Percentiles rank a stretch among this genome's conserved stretches.
phyloP scores from a whole-genome alignment of 2,329 filamentous ascomycete species.

The Colletotrichum sp. region DNA sequence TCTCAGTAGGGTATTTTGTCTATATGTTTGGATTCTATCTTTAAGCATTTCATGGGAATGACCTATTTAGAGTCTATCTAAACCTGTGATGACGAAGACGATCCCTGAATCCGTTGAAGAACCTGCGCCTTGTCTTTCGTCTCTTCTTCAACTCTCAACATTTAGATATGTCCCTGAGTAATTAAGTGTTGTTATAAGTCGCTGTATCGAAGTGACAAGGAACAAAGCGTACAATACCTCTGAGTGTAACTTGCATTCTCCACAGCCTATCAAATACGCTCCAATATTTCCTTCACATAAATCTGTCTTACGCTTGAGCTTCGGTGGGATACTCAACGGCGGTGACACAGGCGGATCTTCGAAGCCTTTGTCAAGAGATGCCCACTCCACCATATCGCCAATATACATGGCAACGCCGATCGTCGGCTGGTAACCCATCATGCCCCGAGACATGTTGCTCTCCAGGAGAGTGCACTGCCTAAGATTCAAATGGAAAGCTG shows the following conservation, averaged over 20 bases:
- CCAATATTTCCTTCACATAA: neutral
- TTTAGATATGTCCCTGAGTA: neutral
- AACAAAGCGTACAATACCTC: neutral
- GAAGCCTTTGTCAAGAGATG: too few relatives aligned
- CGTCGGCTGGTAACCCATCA: too few relatives aligned
- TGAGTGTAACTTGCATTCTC: neutral
- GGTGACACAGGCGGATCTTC: too few relatives aligned
- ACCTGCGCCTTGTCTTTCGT: rapidly evolving
- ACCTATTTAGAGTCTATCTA: neutral
- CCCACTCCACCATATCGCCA: too few relatives aligned
- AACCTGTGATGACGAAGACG: rapidly evolving
- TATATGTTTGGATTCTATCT: neutral
- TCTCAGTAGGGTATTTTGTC: neutral
- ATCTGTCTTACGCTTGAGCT: neutral
- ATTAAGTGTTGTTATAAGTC: neutral
- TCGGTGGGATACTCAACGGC: too few relatives aligned
- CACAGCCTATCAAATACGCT: neutral
- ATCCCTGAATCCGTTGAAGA: neutral
- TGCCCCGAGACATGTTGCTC: too few relatives aligned
- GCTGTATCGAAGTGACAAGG: neutral
- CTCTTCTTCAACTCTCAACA: neutral
- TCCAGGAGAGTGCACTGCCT: too few relatives aligned
- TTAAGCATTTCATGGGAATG: neutral
- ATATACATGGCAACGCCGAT: too few relatives aligned
- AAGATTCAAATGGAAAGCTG: too few relatives aligned